Base-by-base conservation (phyloP, 1,284 basidiomycete genomes). In the Heterobasidion annosum region DNA sequence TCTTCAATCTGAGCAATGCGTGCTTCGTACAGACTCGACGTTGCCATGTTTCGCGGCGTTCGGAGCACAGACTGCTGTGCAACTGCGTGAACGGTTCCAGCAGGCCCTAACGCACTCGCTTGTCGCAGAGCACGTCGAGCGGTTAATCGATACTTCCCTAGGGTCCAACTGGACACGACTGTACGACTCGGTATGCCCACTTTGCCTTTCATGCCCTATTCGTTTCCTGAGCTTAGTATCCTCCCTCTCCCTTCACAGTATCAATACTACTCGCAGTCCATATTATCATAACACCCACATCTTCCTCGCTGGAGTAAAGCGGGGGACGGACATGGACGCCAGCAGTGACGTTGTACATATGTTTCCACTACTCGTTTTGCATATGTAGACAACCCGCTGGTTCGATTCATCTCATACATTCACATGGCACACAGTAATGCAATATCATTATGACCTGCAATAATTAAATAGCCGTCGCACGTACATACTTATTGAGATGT, bases 71-170 rank as follows among this genome's bases (percentile, higher is more conserved):
- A 98, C 96, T 10, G 88, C 92, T 4, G 78, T 75, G 58, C 85
- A 87, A 66, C 78, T 99, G 52, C 82, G 93, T 52, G 96, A 99
- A 54, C 84, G 97, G 7, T 98, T 99, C 75, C 93, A 97, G 62
- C 87, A 97, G 33, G 85, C 85, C 8, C 74, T 98, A 49, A 95
- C 93, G 0, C 89, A 93, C 58, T 78, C 87, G 0, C 81, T 95
- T 46, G 87, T 95, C 47, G 91, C 88, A 56, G 92, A 95, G 51
- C 87, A 97, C 65, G 81, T 97, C 45, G 92, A 97, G 59, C 76
- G 85, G 46, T 74, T 98, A 49, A 89, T 98, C 58, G 85, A 96
- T 58, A 87, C 79, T 53, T 94, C 91, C 1, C 71, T 94, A 42
- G 92, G 91, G n/a, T 94, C 91, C 40, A 87, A 90, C 61, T 97